Conservation (phyloP, 2,329 filamentous ascomycete species). For the Botryotinia narcissicola region DNA sequence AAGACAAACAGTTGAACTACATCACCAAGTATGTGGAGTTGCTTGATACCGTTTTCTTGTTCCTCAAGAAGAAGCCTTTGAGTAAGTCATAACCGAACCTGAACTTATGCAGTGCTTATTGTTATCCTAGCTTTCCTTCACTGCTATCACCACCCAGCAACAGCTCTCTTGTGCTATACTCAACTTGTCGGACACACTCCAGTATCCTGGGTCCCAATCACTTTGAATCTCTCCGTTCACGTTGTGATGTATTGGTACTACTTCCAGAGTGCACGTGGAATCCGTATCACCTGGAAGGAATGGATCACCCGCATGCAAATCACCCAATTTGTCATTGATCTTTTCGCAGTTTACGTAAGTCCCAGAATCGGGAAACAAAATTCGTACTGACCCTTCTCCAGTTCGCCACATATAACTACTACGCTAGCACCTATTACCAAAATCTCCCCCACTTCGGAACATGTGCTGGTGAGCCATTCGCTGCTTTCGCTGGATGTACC, state of each 20-base stretch:
- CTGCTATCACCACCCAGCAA: conserved; percentile 98
- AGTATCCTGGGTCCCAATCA: conserved; percentile 93
- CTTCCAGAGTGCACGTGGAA: conserved; percentile 95
- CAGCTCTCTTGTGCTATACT: conserved; percentile 95
- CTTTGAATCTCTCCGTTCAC: conserved; percentile 88
- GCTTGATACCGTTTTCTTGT: conserved; percentile 91
- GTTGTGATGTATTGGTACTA: conserved; percentile 99
- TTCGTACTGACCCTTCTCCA: conserved; percentile 63
- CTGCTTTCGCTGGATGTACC: conserved; percentile 84
- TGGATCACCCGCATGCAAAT: conserved; percentile 99
- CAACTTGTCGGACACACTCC: conserved; percentile 90
- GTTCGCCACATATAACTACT: conserved; percentile 99
- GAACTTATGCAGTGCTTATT: neutral
- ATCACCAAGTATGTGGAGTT: conserved; percentile 97
- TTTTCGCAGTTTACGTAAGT: conserved; percentile 56
- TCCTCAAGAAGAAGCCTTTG: conserved; percentile 99
- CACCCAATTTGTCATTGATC: conserved; percentile 93
- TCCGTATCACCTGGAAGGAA: conserved; percentile 99
- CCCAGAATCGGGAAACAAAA: neutral
- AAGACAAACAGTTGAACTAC: conserved; percentile 76
- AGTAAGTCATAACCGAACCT: conserved; percentile 50
- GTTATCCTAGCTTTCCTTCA: conserved; percentile 76
- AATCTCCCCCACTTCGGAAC: conserved; percentile 79
- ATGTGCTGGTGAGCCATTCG: conserved; percentile 95
- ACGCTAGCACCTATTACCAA: conserved; percentile 84